Percentiles rank a stretch among this genome's conserved stretches.
These are phyloP conservation scores for Candida dubliniensis DNA, from an alignment of 1,139 yeast genomes.

Conservation along the genomic window DNA sequence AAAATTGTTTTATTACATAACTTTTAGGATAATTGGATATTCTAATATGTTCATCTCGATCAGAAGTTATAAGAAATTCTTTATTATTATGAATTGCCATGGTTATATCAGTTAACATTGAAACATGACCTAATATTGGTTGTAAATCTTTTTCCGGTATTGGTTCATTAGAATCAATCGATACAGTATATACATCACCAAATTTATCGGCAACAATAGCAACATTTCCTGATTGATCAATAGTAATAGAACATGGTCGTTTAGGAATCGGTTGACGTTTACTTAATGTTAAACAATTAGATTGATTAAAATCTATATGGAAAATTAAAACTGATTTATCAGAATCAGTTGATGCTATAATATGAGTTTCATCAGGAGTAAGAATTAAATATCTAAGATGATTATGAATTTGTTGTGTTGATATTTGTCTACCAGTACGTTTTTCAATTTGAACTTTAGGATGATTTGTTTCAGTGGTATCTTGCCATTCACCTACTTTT, in stretches of 20 bases:
- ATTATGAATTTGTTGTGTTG: constrained; percentile 58
- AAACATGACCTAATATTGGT: constrained; percentile 93
- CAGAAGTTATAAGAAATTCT: constrained; percentile 72
- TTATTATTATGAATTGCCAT: constrained; percentile 46
- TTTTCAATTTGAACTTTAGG: constrained; percentile 40
- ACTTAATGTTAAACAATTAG: constrained; percentile 42
- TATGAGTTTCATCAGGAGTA: constrained; percentile 46
- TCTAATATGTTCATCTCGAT: constrained; percentile 94
- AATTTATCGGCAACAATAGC: constrained; percentile 86
- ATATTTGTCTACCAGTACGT: constrained; percentile 12
- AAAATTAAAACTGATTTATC: constrained; percentile 80
- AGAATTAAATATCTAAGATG: constrained; percentile 63
- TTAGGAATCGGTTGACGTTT: constrained; percentile 83
- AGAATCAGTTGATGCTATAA: constrained; percentile 76
- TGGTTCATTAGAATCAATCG: constrained; percentile 32
- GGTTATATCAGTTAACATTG: constrained; percentile 80
- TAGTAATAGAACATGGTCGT: constrained; percentile 82
- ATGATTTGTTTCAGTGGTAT: constrained; percentile 33
- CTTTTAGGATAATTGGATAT: constrained; percentile 81
- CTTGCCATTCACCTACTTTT: constrained; percentile 58
- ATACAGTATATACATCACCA: constrained; percentile 83
- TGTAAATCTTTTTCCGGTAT: constrained; percentile 42
- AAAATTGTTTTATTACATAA: constrained; percentile 74
- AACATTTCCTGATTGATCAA: constrained; percentile 49
- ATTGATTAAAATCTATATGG: constrained; percentile 30